Conservation (phyloP, 2,329 filamentous ascomycete species). For the Trichoderma sp. region DNA sequence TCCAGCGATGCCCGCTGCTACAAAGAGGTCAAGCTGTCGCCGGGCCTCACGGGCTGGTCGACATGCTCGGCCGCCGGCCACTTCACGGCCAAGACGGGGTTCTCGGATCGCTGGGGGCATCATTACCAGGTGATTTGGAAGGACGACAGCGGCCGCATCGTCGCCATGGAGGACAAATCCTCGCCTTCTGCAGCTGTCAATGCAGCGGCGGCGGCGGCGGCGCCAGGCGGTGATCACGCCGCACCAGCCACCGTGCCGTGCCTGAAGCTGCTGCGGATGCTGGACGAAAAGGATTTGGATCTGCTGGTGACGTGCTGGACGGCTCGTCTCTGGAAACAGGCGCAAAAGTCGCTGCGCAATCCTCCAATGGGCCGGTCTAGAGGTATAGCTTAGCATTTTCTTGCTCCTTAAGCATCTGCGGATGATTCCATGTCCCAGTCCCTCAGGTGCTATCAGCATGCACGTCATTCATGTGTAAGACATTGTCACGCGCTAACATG, state of each 20-base stretch:
- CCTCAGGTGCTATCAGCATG: neutral
- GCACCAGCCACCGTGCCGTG: neutral
- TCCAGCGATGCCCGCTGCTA: conserved; percentile 11
- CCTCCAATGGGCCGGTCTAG: neutral
- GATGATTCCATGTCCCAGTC: neutral
- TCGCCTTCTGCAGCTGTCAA: neutral
- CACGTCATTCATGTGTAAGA: conserved; percentile 11
- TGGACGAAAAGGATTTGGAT: conserved; percentile 13
- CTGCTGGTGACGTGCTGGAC: conserved; percentile 15
- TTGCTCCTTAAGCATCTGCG: neutral
- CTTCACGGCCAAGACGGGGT: conserved; percentile 3
- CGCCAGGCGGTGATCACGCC: neutral
- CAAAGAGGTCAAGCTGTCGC: conserved; percentile 9
- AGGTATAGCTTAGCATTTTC: conserved; percentile 3
- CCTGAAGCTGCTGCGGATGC: conserved; percentile 10
- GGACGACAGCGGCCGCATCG: conserved; percentile 10
- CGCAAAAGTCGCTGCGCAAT: neutral
- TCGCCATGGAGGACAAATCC: conserved; percentile 10
- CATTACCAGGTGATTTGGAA: conserved; percentile 15
- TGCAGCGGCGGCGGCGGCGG: neutral
- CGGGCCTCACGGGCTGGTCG: conserved; percentile 8
- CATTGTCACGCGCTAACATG: conserved; percentile 1
- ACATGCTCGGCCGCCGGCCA: conserved; percentile 4
- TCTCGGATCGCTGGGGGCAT: conserved; percentile 8
- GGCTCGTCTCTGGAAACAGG: conserved; percentile 12